Evolutionary conservation across 495 filamentous ascomycete species (phyloP).

Genomic region (Hypoxylon fuscum): DNA sequence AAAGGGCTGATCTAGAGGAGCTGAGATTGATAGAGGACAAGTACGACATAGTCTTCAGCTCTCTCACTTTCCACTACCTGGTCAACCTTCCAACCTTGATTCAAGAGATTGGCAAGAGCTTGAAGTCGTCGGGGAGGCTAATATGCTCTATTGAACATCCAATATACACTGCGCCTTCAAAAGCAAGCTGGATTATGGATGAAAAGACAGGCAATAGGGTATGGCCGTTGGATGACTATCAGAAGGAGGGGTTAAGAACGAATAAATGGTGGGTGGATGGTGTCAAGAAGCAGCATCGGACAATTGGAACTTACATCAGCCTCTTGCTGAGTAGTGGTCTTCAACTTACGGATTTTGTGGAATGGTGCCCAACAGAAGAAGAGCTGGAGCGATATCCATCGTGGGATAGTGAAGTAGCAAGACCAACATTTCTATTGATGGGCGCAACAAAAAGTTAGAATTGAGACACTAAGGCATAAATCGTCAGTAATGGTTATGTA

Average conservation of each 20-base stretch:
- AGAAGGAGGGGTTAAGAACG: slow-evolving; percentile 44
- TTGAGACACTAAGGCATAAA: background rate
- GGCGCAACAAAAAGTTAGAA: slow-evolving; percentile 21
- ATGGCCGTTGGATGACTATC: slow-evolving; percentile 51
- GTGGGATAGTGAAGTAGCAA: slow-evolving; percentile 22
- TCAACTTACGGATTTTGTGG: slow-evolving; percentile 45
- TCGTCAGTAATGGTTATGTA: background rate
- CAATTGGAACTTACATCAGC: slow-evolving; percentile 46
- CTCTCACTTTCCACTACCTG: slow-evolving; percentile 50
- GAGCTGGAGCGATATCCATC: slow-evolving; percentile 16
- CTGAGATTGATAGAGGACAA: slow-evolving; percentile 24
- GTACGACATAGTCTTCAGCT: slow-evolving; percentile 49
- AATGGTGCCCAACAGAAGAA: slow-evolving; percentile 43
- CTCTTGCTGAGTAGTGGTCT: slow-evolving; percentile 46
- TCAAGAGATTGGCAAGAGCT: slow-evolving; percentile 34
- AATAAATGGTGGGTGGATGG: slow-evolving; percentile 47
- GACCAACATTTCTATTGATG: slow-evolving; percentile 35
- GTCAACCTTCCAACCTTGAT: slow-evolving; percentile 40
- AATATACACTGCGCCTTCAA: slow-evolving; percentile 48
- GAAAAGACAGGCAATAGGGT: slow-evolving; percentile 21
- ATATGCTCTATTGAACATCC: slow-evolving; percentile 53
- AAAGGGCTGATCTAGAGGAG: slow-evolving; percentile 44
- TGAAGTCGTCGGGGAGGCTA: slow-evolving; percentile 43
- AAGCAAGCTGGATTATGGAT: slow-evolving; percentile 35
- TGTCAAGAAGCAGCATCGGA: slow-evolving; percentile 51